These are phyloP conservation scores for Paramyrothecium sp. DNA, from an alignment of 2,329 filamentous ascomycete genomes.

Conservation along the genomic window DNA sequence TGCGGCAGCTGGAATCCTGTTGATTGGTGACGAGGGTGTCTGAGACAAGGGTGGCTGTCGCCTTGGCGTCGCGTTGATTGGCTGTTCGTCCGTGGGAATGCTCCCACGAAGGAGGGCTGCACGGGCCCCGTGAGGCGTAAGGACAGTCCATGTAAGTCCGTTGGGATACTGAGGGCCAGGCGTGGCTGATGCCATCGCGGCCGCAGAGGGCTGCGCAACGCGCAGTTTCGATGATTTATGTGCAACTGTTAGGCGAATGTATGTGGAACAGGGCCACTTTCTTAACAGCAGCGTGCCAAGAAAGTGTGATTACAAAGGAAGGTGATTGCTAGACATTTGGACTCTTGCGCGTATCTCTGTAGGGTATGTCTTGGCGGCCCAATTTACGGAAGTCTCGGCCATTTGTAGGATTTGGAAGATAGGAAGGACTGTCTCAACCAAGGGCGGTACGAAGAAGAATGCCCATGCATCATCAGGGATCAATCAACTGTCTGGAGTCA, in stretches of 20 bases:
- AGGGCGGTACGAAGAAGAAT: too few relatives aligned
- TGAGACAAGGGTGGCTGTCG: not conserved
- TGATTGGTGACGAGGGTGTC: not conserved
- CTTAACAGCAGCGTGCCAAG: constrained; percentile 1
- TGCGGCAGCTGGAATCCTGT: constrained; percentile 1
- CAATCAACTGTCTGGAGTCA: too few relatives aligned
- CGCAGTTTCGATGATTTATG: not conserved
- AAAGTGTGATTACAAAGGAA: too few relatives aligned
- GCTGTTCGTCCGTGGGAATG: not conserved
- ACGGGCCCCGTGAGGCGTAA: not conserved
- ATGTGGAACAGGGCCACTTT: not conserved
- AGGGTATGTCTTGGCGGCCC: too few relatives aligned
- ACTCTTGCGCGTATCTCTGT: too few relatives aligned
- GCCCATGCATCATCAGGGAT: too few relatives aligned
- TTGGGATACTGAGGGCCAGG: not conserved
- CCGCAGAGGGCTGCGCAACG: not conserved
- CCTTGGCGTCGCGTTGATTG: constrained; percentile 1
- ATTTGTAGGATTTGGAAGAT: too few relatives aligned
- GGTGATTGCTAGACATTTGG: too few relatives aligned
- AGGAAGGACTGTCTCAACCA: too few relatives aligned
- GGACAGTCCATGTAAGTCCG: not conserved
- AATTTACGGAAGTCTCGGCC: too few relatives aligned
- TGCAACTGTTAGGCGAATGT: not conserved
- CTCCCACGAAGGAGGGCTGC: constrained; percentile 2
- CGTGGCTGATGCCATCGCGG: not conserved